Evolutionary conservation across 345 rosid genomes (phyloP), one percentile per base, ranked within the genome.

Genomic region (Linum tenue): DNA sequence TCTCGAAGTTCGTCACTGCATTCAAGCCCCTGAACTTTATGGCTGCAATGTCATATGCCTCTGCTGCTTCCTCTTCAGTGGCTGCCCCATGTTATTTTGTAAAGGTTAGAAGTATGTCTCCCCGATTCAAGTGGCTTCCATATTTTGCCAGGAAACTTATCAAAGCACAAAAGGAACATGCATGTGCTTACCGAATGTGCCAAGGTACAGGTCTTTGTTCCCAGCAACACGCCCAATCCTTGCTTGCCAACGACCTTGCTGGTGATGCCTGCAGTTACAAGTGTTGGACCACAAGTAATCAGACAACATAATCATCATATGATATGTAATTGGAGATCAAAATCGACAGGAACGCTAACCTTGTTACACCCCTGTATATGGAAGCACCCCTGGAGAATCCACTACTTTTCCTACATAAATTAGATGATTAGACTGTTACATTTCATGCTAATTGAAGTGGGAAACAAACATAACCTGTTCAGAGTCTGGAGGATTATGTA

Each of bases 231-330:
- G 97, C 50, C 98, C 98, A 2, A 92, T 92, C 74, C 98, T 88
- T 43, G 98, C 97, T 76, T 92, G 98, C 98, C 98, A 92, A 56
- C 97, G 90, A n/a, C 99, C 99, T 77, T 94, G 99, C 75, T 94
- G 96, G 75, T 90, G 99, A 76, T 94, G 99, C 82, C 97, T 88
- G 76, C 78, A 76, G 51, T 48, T 48, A 48, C 53, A 57, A 50
- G n/a, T 44, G 11, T 17, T 16, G 7, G 50, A 40, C 31, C 37
- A 56, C 37, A 36, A 5, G 39, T 37, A n/a, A 14, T 61, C 44
- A 7, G n/a, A 10, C 15, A 56, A 70, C 62, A 69, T 5, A 6
- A 62, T 5, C 5, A 11, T 35, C 31, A 9, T 1, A 12, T 5
- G 9, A 9, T 15, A 48, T 48, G 9, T 3, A 31, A 35, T 5